Conservation (phyloP, 192 early-diverging fungal genomes). For the Coemansia umbellata region DNA sequence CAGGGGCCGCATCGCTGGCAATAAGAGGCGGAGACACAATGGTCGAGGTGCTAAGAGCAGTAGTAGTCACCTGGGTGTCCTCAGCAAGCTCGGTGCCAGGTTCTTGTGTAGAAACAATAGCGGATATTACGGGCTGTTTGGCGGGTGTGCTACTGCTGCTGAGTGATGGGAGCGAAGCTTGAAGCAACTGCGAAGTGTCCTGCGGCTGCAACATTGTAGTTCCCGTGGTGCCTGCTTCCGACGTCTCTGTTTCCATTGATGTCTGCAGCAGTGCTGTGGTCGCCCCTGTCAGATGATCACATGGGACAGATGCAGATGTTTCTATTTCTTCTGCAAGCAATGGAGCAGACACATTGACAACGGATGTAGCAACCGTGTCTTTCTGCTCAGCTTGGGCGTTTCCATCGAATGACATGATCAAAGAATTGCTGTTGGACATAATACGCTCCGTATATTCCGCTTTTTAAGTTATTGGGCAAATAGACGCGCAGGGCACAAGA, state of each 20-base stretch:
- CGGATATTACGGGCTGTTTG: conserved; percentile 5
- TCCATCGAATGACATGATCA: conserved; percentile 4
- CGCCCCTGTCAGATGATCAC: not conserved
- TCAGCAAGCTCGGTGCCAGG: not conserved
- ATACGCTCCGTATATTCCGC: not conserved
- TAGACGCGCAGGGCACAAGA: not conserved
- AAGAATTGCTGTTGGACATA: not conserved
- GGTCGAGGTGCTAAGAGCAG: conserved; percentile 4
- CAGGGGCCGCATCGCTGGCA: conserved; percentile 2
- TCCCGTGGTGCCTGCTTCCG: conserved; percentile 5
- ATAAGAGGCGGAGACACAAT: conserved; percentile 10
- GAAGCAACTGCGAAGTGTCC: conserved; percentile 13
- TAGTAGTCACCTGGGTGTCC: conserved; percentile 5
- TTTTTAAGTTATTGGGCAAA: not conserved
- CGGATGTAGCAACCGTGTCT: not conserved
- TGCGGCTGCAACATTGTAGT: not conserved
- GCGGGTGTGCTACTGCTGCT: not conserved
- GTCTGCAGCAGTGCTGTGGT: not conserved
- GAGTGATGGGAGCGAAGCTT: conserved; percentile 3
- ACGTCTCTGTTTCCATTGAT: conserved; percentile 2
- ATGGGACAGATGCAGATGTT: not conserved
- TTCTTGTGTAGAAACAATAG: not conserved
- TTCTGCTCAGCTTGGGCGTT: not conserved
- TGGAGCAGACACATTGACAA: not conserved
- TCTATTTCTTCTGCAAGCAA: not conserved